Evolutionary conservation across 2,329 filamentous ascomycete species (phyloP), one percentile per base, ranked within the genome.

Genomic region (Fusarium odoratissimum): DNA sequence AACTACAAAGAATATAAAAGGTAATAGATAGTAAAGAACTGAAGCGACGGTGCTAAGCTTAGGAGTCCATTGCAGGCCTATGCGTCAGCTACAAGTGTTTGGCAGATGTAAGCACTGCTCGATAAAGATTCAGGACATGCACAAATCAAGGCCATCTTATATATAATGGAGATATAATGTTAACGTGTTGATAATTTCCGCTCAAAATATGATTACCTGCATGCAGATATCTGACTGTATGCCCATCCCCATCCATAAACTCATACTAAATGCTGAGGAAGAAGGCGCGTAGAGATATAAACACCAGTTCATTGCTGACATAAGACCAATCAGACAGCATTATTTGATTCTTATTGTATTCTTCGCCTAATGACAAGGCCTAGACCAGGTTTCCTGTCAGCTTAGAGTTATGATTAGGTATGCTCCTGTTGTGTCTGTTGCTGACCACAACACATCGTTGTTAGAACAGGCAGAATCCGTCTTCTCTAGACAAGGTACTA

Each of bases 21-120:
- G n/a, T 5, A 56, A 30, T 21, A 45, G 14, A 45, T 23, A 10
- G 41, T 19, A 23, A 38, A 33, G 8, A 42, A n/a, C 16, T 16
- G 3, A 33, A 25, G 4, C 23, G n/a, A 28, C 8, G 17, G 23
- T 42, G 17, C 19, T 56, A 40, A 21, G 11, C 54, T 56, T 33
- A 14, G 5, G 25, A 56, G 44, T n/a, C 16, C 31, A 56, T 30
- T 37, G 17, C 16, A 40, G n/a, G 33, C 13, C 46, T 33, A 33
- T n/a, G 35, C 42, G 45, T 49, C 58, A 69, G 66, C 49, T 41
- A 45, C 35, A 55, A 54, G 45, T 51, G 23, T 38, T 33, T 28
- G 45, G 23, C 58, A 57, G 70, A 23, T 73, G 55, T 49, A 59
- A 71, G 48, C 61, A 59, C 46, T 60, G 52, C 37, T 49, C 12